phyloP scores from a whole-genome alignment of 1,139 yeast genomes.

The Zhuliangozyma parablackwelliae region DNA sequence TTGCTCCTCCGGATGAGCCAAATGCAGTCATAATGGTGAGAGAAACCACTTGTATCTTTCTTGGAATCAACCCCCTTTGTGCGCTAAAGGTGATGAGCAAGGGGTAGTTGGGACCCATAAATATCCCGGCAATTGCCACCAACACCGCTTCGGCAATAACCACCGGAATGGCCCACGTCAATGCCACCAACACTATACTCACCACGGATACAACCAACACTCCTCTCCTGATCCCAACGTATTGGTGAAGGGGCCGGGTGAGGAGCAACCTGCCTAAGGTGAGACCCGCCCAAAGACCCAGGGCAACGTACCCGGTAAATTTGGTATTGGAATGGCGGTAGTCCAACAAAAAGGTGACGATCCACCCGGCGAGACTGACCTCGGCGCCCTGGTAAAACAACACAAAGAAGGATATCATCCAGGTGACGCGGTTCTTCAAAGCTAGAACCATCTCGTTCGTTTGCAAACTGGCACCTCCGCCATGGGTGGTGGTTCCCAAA shows the following conservation, averaged over 20 bases:
- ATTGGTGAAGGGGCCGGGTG: constrained; percentile 35
- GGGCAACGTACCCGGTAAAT: constrained; percentile 58
- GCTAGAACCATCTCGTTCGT: constrained; percentile 22
- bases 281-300: constrained; percentile 72
- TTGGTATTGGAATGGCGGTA: constrained; percentile 45
- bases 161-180: constrained; percentile 47
- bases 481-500: not conserved
- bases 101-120: constrained; percentile 55
- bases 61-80: constrained; percentile 36
- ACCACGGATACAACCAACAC: constrained; percentile 29
- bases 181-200: constrained; percentile 32
- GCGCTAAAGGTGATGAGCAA: constrained; percentile 47
- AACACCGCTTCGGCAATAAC: constrained; percentile 40
- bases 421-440: constrained; percentile 40
- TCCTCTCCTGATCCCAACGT: constrained; percentile 49
- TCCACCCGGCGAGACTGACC: constrained; percentile 69
- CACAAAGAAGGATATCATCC: constrained; percentile 52
- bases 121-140: constrained; percentile 45
- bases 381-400: constrained; percentile 67
- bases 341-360: constrained; percentile 57
- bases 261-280: constrained; percentile 56
- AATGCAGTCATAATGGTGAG: constrained; percentile 55
- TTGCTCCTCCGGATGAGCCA: constrained; percentile 60
- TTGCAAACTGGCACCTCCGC: constrained; percentile 2
- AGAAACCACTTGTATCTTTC: constrained; percentile 51